Base-by-base conservation (phyloP, 768 basidiomycete species). In the Boletus tylopilopsis region DNA sequence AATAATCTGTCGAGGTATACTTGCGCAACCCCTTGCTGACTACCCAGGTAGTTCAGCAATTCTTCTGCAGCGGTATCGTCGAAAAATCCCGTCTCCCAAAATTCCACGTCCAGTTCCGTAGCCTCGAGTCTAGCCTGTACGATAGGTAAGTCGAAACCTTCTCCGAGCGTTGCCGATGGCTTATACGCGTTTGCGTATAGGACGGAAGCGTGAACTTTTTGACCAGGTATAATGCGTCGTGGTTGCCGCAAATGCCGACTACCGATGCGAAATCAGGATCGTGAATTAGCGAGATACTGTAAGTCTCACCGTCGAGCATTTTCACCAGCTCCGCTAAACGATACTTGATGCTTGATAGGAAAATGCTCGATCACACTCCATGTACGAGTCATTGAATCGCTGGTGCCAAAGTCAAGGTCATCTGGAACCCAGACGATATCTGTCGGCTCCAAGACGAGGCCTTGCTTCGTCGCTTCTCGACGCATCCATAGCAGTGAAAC, bases 401-500 rank as follows among this genome's bases (percentile, higher is more conserved):
- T 59, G 21, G n/a, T 51, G 13, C 62, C 62, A 23, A 52, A 51
- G 23, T 64, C 59, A 13, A 63, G 35, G 25, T 63, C 62, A 24
- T 62, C 62, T 10, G 62, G 63, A 8, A 62, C 50, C 62, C 62
- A 63, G 19, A 64, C 57, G n/a, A 64, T 44, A 36, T 63, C 62
- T 7, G 57, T 64, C 16, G 62, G 58, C 12, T 53, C 39, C 38
- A 71, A 51, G 2, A 43, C 48, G 2, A 71, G 60, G 25, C 70
- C 70, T 9, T 24, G 41, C 1, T 38, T 47, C 6, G 45, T 9
- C 1, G 70, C 70, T 45, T 71, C 67, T 15, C 54, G 57, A 42
- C 63, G 60, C 69, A 71, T 71, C 69, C 69, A 71, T 11, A 65
- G 22, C 2, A 68, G 43, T 1, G 68, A 60, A 15, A 44, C 59